These are phyloP conservation scores for Globisporangium nunn DNA, from an alignment of 352 stramenopile genomes.

Conservation along the genomic window DNA sequence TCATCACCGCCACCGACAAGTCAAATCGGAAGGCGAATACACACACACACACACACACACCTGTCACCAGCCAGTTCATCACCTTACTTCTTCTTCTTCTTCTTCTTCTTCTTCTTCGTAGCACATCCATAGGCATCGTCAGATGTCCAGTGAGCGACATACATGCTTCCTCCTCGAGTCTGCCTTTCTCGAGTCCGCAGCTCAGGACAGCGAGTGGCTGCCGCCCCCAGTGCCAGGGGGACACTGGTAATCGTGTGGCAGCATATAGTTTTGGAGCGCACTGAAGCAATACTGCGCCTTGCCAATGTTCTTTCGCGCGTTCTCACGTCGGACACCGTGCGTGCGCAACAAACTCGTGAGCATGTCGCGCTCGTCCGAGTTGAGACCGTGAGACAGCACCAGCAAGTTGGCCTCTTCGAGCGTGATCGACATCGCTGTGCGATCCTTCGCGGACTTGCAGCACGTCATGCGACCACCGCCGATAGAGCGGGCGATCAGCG, in stretches of 20 bases:
- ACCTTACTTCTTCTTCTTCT: too few relatives aligned
- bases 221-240: constrained; percentile 74
- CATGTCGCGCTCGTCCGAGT: constrained; percentile 35
- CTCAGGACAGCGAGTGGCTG: constrained; percentile 38
- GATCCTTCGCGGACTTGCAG: constrained; percentile 97
- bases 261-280: constrained; percentile 76
- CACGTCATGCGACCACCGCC: constrained; percentile 91
- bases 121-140: too few relatives aligned
- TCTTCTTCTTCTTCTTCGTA: too few relatives aligned
- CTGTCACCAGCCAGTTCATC: too few relatives aligned
- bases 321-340: constrained; percentile 74
- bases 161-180: too few relatives aligned
- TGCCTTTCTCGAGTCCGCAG: background rate
- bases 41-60: too few relatives aligned
- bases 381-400: constrained; percentile 43
- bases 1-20: too few relatives aligned
- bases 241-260: constrained; percentile 71
- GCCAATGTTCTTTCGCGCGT: constrained; percentile 85
- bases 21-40: too few relatives aligned
- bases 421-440: constrained; percentile 96
- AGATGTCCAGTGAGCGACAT: too few relatives aligned
- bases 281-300: constrained; percentile 83
- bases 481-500: constrained; percentile 60
- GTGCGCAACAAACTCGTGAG: constrained; percentile 68
- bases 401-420: constrained; percentile 87